Evolutionary conservation across 148 eudicot species (phyloP).

Genomic region (Fagopyrum esculentum): DNA sequence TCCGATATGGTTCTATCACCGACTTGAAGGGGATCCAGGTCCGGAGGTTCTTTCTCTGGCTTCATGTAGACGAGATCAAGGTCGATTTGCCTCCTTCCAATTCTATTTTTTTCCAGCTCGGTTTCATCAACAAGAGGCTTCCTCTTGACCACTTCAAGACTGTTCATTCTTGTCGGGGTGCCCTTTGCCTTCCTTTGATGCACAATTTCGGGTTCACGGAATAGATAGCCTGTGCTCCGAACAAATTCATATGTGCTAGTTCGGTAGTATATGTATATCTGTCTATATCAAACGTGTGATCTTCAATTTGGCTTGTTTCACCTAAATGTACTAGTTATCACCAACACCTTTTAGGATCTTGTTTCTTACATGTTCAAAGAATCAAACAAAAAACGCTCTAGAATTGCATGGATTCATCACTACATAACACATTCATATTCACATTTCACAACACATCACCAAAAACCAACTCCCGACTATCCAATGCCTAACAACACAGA

Average conservation of each 20-base stretch:
- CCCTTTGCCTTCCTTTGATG: not conserved
- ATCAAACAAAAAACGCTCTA: not conserved
- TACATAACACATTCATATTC: not conserved
- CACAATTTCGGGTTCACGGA: constrained; percentile 27
- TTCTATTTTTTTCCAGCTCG: constrained; percentile 65
- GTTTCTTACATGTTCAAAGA: not conserved
- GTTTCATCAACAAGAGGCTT: constrained; percentile 69
- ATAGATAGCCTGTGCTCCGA: constrained; percentile 17
- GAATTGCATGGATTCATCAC: not conserved
- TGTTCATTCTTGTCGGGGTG: constrained; percentile 45
- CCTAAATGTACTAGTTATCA: too few species aligned
- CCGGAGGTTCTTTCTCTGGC: constrained; percentile 28
- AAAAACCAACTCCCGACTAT: not conserved
- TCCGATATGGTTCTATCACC: constrained; percentile 34
- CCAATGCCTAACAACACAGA: not conserved
- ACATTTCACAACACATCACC: constrained; percentile 1
- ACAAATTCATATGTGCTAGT: not conserved
- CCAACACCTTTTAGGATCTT: too few species aligned
- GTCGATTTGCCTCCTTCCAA: constrained; percentile 64
- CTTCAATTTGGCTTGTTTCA: not conserved
- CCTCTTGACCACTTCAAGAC: constrained; percentile 53
- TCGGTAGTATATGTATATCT: not conserved
- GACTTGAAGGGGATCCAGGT: constrained; percentile 34
- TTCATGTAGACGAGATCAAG: constrained; percentile 34
- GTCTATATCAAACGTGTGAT: not conserved